Evolutionary conservation across 129 eudicot species (phyloP), one percentile per base, ranked within the genome.

Genomic region (Lactuca saligna): DNA sequence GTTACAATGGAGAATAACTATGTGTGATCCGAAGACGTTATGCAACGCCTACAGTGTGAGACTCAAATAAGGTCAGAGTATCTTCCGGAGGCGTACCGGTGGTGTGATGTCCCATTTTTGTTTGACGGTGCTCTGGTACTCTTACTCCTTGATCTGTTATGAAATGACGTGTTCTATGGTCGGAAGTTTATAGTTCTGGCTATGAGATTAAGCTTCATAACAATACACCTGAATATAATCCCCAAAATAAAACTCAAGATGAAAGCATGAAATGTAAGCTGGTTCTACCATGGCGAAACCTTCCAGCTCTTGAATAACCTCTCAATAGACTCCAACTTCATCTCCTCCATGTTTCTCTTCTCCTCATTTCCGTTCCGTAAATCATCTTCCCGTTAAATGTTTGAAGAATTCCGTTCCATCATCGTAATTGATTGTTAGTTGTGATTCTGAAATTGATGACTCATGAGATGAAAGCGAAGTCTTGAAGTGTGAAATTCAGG

Each of bases 1-100:
- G 15, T 86, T 86, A 7, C 88, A 83, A 57, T 83, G 93, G 93
- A 65, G 88, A 54, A 78, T 83, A 4, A 85, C 86, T 2, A 88
- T 84, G 6, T 15, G 75, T 16, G 93, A 88, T 6, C 93, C 88
- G 17, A 86, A 86, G 60, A 86, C 88, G 48, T 59, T 86, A 31
- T 86, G 88, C 79, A 86, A 86, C 68, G 93, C 93, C 2, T 86
- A 86, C 14, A 88, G 93, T 3, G 93, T 86, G 3, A 54, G 88
- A 61, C 83, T 57, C 72, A 86, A 86, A 59, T 86, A 86, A 3
- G 92, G 92, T 3, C 93, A 62, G 93, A 83, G 62, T 87, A 87
- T 63, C 65, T 88, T 11, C 93, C 88, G 20, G 93, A 86, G 1
- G 86, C 93, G 17, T 83, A 88, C 63, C 93, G 29, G 29, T 25